Base-by-base conservation (phyloP, 768 basidiomycete species). In the Goffeauzyma gilvescens region DNA sequence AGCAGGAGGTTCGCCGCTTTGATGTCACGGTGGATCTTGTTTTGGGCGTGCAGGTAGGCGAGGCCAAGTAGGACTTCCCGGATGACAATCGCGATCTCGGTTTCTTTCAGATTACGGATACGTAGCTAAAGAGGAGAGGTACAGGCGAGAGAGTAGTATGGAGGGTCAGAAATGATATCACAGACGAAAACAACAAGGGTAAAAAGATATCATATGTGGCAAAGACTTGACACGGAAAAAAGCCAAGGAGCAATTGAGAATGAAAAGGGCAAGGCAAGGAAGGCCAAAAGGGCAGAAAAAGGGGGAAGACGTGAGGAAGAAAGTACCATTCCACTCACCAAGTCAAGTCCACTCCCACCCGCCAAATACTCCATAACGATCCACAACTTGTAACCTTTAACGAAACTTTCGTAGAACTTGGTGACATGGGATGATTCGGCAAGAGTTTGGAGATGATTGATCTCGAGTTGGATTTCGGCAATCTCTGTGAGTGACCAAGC, bases 291-390 rank as follows among this genome's bases (percentile, higher is more conserved):
- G 3, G 26, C 12, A 20, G 33, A 14, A 36, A 13, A 24, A 40
- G 36, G n/a, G n/a, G n/a, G n/a, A n/a, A n/a, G n/a, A n/a, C n/a
- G n/a, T n/a, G n/a, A n/a, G n/a, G n/a, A 9, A 30, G 28, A 30
- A 30, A 9, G 9, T 9, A 30, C 8, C n/a, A 32, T 10, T 32
- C 12, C 9, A 47, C 66, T 33, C 20, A 68, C 68, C 42, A 98
- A 72, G 65, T 96, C 93, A 42, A 95, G 74, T 66, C 93, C 95
- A 21, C 87, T 93, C n/a, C 93, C 93, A 32, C 93, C 93, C 0
- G 86, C 87, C 41, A 96, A 78, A 65, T 85, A 98, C 65, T 98
- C 93, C 93, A 98, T 96, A 56, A 98, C 64, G 58, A 98, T 98
- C 93, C 93, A 98, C 18, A 98, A 71, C 65, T 95, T 90, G 70